Percentiles rank a stretch among this genome's conserved stretches.
Conservation (phyloP, 371 early-diverging fungal species). For the Syncephalastrum sp. region DNA sequence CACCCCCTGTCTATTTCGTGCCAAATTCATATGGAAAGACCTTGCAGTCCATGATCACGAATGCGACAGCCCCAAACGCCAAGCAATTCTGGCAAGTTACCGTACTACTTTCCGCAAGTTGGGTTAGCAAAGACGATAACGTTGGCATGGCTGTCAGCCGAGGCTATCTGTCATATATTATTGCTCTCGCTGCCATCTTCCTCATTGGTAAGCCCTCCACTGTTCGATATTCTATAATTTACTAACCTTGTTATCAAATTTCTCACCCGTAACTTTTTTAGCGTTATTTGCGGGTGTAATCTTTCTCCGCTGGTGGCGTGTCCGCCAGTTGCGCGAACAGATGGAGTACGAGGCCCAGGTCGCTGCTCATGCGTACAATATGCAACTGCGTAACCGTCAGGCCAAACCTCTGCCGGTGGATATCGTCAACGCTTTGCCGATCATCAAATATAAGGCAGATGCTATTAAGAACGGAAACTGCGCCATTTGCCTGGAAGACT, state of each 20-base stretch:
- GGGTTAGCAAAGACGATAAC: background rate
- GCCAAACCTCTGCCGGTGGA: slow-evolving; percentile 39
- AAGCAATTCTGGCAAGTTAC: background rate
- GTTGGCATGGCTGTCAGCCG: slow-evolving; percentile 15
- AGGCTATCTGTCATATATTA: slow-evolving; percentile 41
- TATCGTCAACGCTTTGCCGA: slow-evolving; percentile 21
- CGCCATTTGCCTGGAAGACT: slow-evolving; percentile 48
- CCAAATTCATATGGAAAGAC: slow-evolving; percentile 19
- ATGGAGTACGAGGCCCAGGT: slow-evolving; percentile 13
- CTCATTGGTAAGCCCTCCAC: slow-evolving; percentile 30
- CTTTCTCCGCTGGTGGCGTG: slow-evolving; percentile 44
- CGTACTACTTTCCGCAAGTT: background rate
- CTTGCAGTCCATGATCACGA: background rate
- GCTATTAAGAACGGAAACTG: slow-evolving; percentile 32
- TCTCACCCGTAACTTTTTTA: slow-evolving; percentile 1
- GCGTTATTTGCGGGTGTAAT: slow-evolving; percentile 29
- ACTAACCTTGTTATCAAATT: background rate
- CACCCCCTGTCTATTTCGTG: slow-evolving; percentile 30
- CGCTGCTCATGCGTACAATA: slow-evolving; percentile 11
- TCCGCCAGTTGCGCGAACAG: slow-evolving; percentile 26
- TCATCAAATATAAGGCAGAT: slow-evolving; percentile 12
- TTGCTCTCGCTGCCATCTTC: slow-evolving; percentile 37
- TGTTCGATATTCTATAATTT: background rate
- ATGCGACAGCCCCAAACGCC: background rate
- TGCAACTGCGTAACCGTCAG: slow-evolving; percentile 25